Conservation (phyloP, 495 filamentous ascomycete species). For the Penicillium cosmopolitanum region DNA sequence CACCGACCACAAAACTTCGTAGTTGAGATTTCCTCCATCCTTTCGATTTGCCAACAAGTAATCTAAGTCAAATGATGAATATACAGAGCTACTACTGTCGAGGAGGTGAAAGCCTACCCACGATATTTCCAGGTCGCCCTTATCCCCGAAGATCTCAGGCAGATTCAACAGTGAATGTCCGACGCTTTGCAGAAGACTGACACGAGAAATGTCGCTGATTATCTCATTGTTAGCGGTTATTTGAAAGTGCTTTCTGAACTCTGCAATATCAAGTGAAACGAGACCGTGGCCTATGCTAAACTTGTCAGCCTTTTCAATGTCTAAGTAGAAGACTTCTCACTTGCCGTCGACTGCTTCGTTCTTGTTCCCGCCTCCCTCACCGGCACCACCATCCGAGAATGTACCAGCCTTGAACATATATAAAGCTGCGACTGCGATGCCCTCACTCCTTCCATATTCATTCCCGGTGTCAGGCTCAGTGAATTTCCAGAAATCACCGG, state of each 20-base stretch:
- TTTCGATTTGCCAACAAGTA: slow-evolving; percentile 43
- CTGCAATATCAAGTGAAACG: slow-evolving; percentile 8
- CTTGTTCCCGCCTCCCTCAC: slow-evolving; percentile 5
- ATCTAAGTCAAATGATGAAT: slow-evolving; percentile 36
- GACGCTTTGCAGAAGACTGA: slow-evolving; percentile 51
- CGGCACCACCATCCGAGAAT: slow-evolving; percentile 35
- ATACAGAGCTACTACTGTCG: not conserved
- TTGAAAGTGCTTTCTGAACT: slow-evolving; percentile 34
- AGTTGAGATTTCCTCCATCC: slow-evolving; percentile 30
- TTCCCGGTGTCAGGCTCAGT: slow-evolving; percentile 52
- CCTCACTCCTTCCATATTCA: slow-evolving; percentile 57
- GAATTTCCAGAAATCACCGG: slow-evolving; percentile 74
- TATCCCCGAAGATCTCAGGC: slow-evolving; percentile 53
- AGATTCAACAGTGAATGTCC: slow-evolving; percentile 50
- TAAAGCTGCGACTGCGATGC: slow-evolving; percentile 60
- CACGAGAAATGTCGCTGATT: slow-evolving; percentile 52
- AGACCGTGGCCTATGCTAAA: slow-evolving; percentile 7
- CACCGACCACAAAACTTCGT: slow-evolving; percentile 48
- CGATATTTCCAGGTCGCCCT: slow-evolving; percentile 57
- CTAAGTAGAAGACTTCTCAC: slow-evolving; percentile 1
- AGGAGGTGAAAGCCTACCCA: slow-evolving; percentile 41
- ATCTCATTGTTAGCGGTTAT: slow-evolving; percentile 54
- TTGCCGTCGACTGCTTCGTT: slow-evolving; percentile 34
- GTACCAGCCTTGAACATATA: slow-evolving; percentile 61
- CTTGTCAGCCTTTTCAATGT: not conserved